phyloP scores from a whole-genome alignment of 306 rosid genomes.

The Cotoneaster glaucophyllus region DNA sequence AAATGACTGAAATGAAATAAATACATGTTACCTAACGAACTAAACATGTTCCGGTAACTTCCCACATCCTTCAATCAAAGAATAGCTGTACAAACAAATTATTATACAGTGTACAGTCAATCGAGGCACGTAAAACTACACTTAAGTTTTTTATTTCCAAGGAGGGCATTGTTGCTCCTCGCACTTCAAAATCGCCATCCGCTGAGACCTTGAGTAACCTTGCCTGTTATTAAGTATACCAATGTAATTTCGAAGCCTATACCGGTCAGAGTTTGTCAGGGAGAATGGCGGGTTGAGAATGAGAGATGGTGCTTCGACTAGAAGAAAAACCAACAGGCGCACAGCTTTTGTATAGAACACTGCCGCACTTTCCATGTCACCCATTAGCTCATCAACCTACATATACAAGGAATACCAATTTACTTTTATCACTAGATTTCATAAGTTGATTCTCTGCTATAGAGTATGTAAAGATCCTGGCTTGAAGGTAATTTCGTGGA shows the following conservation, averaged over 20 bases:
- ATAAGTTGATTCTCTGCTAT: background rate
- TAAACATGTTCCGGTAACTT: slow-evolving; percentile 27
- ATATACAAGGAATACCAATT: background rate
- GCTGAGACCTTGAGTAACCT: slow-evolving; percentile 74
- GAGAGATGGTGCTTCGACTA: slow-evolving; percentile 89
- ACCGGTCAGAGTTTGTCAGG: slow-evolving; percentile 75
- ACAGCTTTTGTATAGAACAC: slow-evolving; percentile 70
- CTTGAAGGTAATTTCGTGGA: background rate
- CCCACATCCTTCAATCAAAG: slow-evolving; percentile 55
- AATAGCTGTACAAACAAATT: slow-evolving; percentile 75
- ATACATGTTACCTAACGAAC: slow-evolving; percentile 25
- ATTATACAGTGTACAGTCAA: slow-evolving; percentile 23
- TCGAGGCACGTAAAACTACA: slow-evolving; percentile 13
- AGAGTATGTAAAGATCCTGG: background rate
- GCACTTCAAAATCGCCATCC: slow-evolving; percentile 51
- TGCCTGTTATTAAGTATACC: slow-evolving; percentile 73
- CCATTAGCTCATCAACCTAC: slow-evolving; percentile 96
- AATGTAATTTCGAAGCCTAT: slow-evolving; percentile 75
- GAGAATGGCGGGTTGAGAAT: slow-evolving; percentile 90
- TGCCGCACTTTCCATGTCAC: slow-evolving; percentile 67
- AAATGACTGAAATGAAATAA: slow-evolving; percentile 31
- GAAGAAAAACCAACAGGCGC: slow-evolving; percentile 61
- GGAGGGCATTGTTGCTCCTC: slow-evolving; percentile 51
- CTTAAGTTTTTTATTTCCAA: slow-evolving; percentile 21
- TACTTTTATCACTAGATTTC: background rate